These are phyloP conservation scores for Amanita exitialis DNA, from an alignment of 768 basidiomycete species.

Conservation along the genomic window DNA sequence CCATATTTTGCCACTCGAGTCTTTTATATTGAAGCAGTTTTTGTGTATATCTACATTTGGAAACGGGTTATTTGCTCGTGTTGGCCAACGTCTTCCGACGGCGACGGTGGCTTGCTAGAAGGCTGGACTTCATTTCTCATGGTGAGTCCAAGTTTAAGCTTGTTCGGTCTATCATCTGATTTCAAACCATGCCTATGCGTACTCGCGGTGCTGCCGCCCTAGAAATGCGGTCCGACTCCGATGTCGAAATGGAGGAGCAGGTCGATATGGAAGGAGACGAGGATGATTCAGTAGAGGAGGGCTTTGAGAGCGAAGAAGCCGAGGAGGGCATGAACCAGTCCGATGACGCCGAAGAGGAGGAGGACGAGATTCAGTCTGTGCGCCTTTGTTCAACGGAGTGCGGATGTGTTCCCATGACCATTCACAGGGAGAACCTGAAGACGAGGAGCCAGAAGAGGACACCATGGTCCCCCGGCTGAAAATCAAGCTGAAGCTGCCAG, in stretches of 20 bases:
- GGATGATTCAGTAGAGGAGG: slow-evolving; percentile 28
- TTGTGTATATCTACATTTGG: no score
- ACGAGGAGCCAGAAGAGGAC: slow-evolving; percentile 27
- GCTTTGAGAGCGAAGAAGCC: slow-evolving; percentile 21
- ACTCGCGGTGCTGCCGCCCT: slow-evolving; percentile 22
- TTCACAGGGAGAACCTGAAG: slow-evolving; percentile 17
- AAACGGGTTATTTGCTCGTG: background rate
- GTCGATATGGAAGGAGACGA: slow-evolving; percentile 23
- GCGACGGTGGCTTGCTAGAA: background rate
- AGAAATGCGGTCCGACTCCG: slow-evolving; percentile 25
- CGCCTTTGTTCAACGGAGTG: background rate
- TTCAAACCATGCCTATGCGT: slow-evolving; percentile 19
- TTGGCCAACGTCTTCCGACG: background rate
- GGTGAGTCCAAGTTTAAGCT: slow-evolving; percentile 2
- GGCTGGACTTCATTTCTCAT: background rate
- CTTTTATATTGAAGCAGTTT: no score
- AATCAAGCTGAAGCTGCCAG: slow-evolving; percentile 52
- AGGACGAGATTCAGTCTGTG: slow-evolving; percentile 11
- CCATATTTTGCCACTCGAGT: no score
- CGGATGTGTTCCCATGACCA: background rate
- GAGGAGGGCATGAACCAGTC: slow-evolving; percentile 19
- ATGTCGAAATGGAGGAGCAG: slow-evolving; percentile 15
- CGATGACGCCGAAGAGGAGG: slow-evolving; percentile 23
- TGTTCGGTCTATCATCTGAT: slow-evolving; percentile 1
- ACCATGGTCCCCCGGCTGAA: slow-evolving; percentile 27